These are phyloP conservation scores for Suhomyces prunicola DNA, from an alignment of 805 yeast species.

Conservation along the genomic window DNA sequence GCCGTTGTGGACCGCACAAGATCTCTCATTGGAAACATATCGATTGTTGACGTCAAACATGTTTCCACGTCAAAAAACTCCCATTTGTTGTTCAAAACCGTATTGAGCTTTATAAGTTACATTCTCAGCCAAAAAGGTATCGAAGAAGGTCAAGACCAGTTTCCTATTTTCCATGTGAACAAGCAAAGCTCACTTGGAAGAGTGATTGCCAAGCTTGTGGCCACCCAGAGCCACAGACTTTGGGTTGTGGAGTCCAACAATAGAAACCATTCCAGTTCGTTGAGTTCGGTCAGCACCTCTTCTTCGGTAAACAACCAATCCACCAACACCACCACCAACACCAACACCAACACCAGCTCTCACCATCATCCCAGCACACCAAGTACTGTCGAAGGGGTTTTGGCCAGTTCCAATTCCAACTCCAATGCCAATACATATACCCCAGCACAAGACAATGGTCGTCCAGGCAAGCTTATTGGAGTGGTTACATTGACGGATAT, in stretches of 20 bases:
- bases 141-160: slow-evolving; percentile 92
- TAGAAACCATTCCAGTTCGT: slow-evolving; percentile 6
- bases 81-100: slow-evolving; percentile 73
- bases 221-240: slow-evolving; percentile 87
- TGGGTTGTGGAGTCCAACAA: slow-evolving; percentile 63
- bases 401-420: not conserved
- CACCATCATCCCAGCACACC: not conserved
- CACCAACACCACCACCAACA: not conserved
- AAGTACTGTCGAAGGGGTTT: not conserved
- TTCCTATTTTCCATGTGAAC: slow-evolving; percentile 93
- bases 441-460: slow-evolving; percentile 30
- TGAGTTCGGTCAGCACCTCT: slow-evolving; percentile 3
- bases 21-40: slow-evolving; percentile 83
- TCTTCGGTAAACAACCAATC: not conserved
- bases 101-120: slow-evolving; percentile 83
- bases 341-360: not conserved
- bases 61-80: slow-evolving; percentile 87
- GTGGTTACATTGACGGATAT: slow-evolving; percentile 92
- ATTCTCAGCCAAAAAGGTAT: slow-evolving; percentile 85
- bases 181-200: slow-evolving; percentile 76
- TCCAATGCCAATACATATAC: not conserved
- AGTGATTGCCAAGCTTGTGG: slow-evolving; percentile 91
- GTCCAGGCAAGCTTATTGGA: slow-evolving; percentile 83
- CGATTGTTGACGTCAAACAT: slow-evolving; percentile 89
- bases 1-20: slow-evolving; percentile 85